Conservation (phyloP, 257 asterid genomes). For the Coffea eugenioides region DNA sequence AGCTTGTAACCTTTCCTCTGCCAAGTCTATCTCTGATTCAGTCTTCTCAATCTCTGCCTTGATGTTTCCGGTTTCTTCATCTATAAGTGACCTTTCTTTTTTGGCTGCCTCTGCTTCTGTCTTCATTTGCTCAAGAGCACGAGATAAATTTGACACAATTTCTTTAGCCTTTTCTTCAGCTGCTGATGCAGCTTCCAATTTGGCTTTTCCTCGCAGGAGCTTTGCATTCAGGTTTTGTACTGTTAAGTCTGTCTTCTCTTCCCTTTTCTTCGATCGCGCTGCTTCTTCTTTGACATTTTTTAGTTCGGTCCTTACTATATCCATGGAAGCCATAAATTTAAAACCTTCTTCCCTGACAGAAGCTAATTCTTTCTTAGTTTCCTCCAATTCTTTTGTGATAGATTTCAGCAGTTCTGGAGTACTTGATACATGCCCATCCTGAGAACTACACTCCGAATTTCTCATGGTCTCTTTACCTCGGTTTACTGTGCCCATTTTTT, state of each 20-base stretch:
- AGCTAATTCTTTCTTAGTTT: constrained; percentile 46
- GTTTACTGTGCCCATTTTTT: constrained; percentile 38
- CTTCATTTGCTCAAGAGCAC: constrained; percentile 50
- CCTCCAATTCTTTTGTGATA: constrained; percentile 48
- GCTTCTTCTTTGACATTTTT: constrained; percentile 50
- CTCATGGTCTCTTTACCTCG: constrained; percentile 12
- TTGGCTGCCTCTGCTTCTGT: constrained; percentile 52
- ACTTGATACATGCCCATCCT: constrained; percentile 20
- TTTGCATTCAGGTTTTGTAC: constrained; percentile 62
- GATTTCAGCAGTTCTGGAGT: constrained; percentile 32
- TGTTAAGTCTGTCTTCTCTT: constrained; percentile 47
- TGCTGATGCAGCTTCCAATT: constrained; percentile 59
- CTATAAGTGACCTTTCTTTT: constrained; percentile 38
- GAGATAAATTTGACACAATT: constrained; percentile 44
- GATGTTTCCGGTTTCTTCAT: constrained; percentile 46
- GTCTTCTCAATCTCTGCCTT: constrained; percentile 51
- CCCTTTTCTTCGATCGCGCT: constrained; percentile 45
- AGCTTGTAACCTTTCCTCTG: constrained; percentile 57
- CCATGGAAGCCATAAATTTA: constrained; percentile 83
- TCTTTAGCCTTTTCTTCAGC: constrained; percentile 58
- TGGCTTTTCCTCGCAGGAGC: constrained; percentile 62
- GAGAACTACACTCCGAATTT: constrained; percentile 5
- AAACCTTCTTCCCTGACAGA: constrained; percentile 50
- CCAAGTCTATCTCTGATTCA: constrained; percentile 50
- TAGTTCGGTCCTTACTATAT: constrained; percentile 57